Evolutionary conservation across 345 rosid genomes (phyloP).

Genomic region (Adansonia digitata): DNA sequence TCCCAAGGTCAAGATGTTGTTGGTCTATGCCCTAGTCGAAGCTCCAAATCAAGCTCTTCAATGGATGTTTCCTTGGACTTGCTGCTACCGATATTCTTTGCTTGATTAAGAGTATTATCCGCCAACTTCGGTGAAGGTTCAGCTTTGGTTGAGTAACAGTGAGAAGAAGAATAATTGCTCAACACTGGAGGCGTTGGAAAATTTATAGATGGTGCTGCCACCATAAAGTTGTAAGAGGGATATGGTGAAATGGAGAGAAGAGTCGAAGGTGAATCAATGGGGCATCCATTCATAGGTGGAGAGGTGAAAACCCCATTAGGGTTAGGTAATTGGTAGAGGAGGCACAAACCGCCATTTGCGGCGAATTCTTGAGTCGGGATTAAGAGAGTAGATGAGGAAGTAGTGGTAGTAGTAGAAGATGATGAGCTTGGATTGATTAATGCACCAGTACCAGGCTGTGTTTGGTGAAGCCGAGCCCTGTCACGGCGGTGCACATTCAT

Average conservation of each 20-base stretch:
- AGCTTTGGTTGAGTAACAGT: conserved; percentile 17
- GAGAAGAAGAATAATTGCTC: conserved; percentile 21
- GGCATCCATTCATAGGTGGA: conserved; percentile 15
- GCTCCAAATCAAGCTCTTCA: conserved; percentile 88
- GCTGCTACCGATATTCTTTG: background rate
- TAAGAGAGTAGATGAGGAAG: conserved; percentile 31
- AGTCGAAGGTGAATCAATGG: conserved; percentile 42
- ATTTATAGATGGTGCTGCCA: conserved; percentile 21
- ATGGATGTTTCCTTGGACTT: conserved; percentile 25
- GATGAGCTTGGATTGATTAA: conserved; percentile 12
- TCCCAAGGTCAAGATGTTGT: conserved; percentile 19
- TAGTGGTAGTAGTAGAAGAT: conserved; percentile 21
- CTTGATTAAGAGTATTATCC: background rate
- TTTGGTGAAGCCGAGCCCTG: conserved; percentile 71
- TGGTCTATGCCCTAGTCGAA: conserved; percentile 62
- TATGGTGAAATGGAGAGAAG: conserved; percentile 39
- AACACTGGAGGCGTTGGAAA: conserved; percentile 12
- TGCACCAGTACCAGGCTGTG: conserved; percentile 20
- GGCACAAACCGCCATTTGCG: conserved; percentile 46
- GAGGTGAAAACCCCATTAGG: conserved; percentile 35
- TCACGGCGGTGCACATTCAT: conserved; percentile 99
- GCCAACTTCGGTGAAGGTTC: conserved; percentile 11
- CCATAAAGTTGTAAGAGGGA: conserved; percentile 23
- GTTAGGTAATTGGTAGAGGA: conserved; percentile 68
- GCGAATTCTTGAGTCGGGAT: conserved; percentile 45